These are phyloP conservation scores for Exutisphaerella laricina DNA, from an alignment of 2,329 filamentous ascomycete species.

Conservation along the genomic window DNA sequence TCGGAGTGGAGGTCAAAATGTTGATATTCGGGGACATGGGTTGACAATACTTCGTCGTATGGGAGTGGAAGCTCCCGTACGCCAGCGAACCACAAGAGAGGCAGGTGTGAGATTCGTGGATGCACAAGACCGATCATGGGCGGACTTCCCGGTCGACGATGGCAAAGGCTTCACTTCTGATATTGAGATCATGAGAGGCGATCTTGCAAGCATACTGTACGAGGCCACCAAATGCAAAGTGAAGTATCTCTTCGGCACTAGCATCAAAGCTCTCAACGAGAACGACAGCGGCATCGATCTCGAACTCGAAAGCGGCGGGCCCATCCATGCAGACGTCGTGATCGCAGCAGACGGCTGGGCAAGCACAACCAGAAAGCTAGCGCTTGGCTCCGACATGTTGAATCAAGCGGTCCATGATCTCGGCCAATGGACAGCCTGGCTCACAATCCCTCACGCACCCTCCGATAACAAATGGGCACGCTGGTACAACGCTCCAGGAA, in stretches of 20 bases:
- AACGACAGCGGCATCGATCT: slow-evolving; percentile 9
- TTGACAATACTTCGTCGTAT: slow-evolving; percentile 24
- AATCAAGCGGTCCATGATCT: slow-evolving; percentile 17
- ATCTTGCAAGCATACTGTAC: slow-evolving; percentile 45
- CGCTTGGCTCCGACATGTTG: slow-evolving; percentile 17
- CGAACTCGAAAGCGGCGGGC: slow-evolving; percentile 7
- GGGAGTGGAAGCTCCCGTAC: slow-evolving; percentile 24
- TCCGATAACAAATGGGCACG: slow-evolving; percentile 26
- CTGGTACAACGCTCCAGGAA: slow-evolving; percentile 27
- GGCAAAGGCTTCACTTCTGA: slow-evolving; percentile 40
- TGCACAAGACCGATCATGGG: slow-evolving; percentile 15
- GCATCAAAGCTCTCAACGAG: slow-evolving; percentile 14
- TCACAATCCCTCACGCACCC: slow-evolving; percentile 22
- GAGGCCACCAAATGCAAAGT: slow-evolving; percentile 20
- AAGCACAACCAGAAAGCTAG: slow-evolving; percentile 25
- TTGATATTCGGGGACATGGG: slow-evolving; percentile 28
- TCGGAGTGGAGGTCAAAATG: slow-evolving; percentile 24
- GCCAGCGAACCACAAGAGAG: slow-evolving; percentile 19
- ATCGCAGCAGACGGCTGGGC: slow-evolving; percentile 28
- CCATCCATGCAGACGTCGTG: slow-evolving; percentile 25
- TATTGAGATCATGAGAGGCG: slow-evolving; percentile 52
- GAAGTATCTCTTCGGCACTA: slow-evolving; percentile 21
- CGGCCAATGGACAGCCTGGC: slow-evolving; percentile 24
- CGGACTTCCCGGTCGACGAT: slow-evolving; percentile 23
- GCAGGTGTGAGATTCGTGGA: slow-evolving; percentile 26